These are phyloP conservation scores for Citrullus mucosospermus DNA, from an alignment of 306 rosid genomes.

Conservation along the genomic window DNA sequence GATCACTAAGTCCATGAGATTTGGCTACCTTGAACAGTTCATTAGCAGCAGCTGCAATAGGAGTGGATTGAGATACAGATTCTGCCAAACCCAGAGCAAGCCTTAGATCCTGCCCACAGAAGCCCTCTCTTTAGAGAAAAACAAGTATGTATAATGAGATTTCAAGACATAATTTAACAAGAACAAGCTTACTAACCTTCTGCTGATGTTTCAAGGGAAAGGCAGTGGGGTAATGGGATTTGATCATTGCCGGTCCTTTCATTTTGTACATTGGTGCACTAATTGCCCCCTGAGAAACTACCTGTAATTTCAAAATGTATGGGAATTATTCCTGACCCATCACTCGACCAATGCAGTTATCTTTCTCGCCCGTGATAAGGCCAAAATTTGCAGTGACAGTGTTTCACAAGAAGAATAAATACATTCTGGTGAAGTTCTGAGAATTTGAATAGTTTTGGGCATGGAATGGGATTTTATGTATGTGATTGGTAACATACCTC, in stretches of 20 bases:
- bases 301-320: conserved; percentile 32
- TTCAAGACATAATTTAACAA: neutral
- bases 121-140: neutral
- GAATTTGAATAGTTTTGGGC: neutral
- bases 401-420: neutral
- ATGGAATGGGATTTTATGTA: neutral
- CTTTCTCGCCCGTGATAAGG: neutral
- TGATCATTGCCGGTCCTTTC: conserved; percentile 90
- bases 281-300: conserved; percentile 92
- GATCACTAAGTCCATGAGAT: conserved; percentile 68
- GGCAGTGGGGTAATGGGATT: conserved; percentile 71
- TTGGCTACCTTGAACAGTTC: conserved; percentile 90
- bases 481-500: conserved; percentile 37
- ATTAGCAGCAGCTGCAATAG: conserved; percentile 88
- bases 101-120: conserved; percentile 64
- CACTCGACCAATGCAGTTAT: neutral
- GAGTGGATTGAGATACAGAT: conserved; percentile 78
- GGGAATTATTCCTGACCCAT: neutral
- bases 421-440: neutral
- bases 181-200: conserved; percentile 43
- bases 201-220: conserved; percentile 96
- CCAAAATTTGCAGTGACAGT: neutral
- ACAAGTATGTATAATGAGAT: neutral
- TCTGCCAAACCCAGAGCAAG: conserved; percentile 89
- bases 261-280: conserved; percentile 78